Evolutionary conservation across 2,329 filamentous ascomycete genomes (phyloP), one percentile per base, ranked within the genome.

Genomic region (Ophiostoma perfectum): DNA sequence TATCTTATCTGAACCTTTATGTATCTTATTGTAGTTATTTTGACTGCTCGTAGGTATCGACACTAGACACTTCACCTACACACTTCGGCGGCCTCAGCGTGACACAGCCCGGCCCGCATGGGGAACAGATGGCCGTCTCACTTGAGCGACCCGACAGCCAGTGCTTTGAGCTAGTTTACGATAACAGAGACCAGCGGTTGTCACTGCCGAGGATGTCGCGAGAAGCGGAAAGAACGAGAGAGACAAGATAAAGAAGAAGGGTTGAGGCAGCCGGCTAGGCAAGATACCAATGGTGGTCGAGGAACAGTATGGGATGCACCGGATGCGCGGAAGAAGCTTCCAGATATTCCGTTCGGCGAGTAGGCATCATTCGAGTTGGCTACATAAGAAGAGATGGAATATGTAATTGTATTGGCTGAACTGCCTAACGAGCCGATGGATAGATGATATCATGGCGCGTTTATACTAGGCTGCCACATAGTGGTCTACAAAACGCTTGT

Each of bases 51-150:
- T 27, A 27, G 27, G 27, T 27, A 27, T 27, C 27, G 27, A 27
- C 27, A 27, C 27, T 27, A 27, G 27, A 27, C 27, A 27, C 27
- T 18, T 16, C 18, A 60, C 55, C 55, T 60, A n/a, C 9, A 14
- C n/a, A 2, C 49, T 16, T 52, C 5, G n/a, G n/a, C 55, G 9
- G 27, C 6, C 60, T 63, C 60, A 39, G 27, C 39, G 60, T 63
- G 42, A 39, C 60, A 63, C 60, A 63, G 60, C 60, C 60, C 38
- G 60, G 36, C 39, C 60, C 60, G 39, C 60, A 12, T 38, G 14
- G 49, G 49, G n/a, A 18, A 55, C 49, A 55, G 47, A 63, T 27
- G 60, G 60, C 60, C 39, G 60, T 63, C 60, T 63, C 60, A 63
- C 16, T 8, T 41, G 16, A 16, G 11, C 60, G 60, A 41, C 16